These are phyloP conservation scores for Daldinia eschscholtzii DNA, from an alignment of 2,329 filamentous ascomycete genomes.

Conservation along the genomic window DNA sequence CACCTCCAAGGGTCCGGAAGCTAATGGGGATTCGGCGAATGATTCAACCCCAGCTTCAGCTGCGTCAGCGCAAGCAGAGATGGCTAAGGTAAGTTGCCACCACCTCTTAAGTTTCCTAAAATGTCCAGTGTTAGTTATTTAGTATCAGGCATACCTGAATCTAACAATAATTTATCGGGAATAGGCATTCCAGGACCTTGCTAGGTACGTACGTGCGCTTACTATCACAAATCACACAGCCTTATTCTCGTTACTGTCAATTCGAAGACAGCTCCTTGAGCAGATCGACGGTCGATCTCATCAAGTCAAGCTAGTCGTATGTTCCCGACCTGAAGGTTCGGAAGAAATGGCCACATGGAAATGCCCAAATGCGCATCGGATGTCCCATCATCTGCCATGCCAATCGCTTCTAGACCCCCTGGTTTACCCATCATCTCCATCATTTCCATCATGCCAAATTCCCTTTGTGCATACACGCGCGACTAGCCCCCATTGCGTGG, in stretches of 20 bases:
- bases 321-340: constrained; percentile 26
- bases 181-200: constrained; percentile 53
- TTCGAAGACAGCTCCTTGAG: constrained; percentile 6
- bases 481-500: constrained; percentile 25
- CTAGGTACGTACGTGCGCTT: constrained; percentile 47
- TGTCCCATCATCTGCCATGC: constrained; percentile 41
- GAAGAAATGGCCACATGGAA: constrained; percentile 43
- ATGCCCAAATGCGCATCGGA: constrained; percentile 38
- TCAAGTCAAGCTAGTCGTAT: constrained; percentile 21
- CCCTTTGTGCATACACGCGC: constrained; percentile 37
- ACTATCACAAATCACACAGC: constrained; percentile 18
- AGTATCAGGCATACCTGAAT: constrained; percentile 9
- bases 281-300: constrained; percentile 38
- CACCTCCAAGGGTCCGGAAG: constrained; percentile 29
- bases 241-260: constrained; percentile 3
- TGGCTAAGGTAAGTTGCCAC: constrained; percentile 46
- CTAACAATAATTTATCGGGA: constrained; percentile 41
- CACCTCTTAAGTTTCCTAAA: background rate
- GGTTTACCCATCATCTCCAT: constrained; percentile 27
- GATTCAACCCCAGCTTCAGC: constrained; percentile 17
- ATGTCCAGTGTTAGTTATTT: background rate
- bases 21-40: constrained; percentile 32
- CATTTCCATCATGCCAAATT: constrained; percentile 35
- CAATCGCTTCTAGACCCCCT: constrained; percentile 35
- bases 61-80: constrained; percentile 43